A percentile compares a stretch with the other conserved stretches of the same genome.
Conservation (phyloP, 805 yeast genomes). For the Candida glaebosa region DNA sequence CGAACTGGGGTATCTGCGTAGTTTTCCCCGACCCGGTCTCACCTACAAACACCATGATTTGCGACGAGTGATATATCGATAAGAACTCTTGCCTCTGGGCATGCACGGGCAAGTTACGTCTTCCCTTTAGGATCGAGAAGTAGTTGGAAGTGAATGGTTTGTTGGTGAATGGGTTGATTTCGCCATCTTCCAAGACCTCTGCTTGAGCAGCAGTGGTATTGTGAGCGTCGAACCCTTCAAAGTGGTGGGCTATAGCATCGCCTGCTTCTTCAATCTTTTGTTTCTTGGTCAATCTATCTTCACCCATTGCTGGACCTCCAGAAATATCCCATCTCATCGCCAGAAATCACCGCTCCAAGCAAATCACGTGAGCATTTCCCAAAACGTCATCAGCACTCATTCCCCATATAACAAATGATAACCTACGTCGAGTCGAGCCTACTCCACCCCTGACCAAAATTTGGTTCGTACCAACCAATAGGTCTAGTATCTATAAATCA, state of each 20-base stretch:
- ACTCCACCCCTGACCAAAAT: too few species aligned
- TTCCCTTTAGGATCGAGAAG: conserved; percentile 67
- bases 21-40: conserved; percentile 99
- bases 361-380: neutral
- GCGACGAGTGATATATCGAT: conserved; percentile 76
- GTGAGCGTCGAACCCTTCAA: conserved; percentile 60
- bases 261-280: conserved; percentile 47
- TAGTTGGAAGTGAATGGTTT: conserved; percentile 58
- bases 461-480: too few species aligned
- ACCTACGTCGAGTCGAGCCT: too few species aligned
- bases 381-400: too few species aligned
- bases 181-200: conserved; percentile 51
- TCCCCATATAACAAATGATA: too few species aligned
- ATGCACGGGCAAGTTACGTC: conserved; percentile 92
- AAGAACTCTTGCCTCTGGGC: conserved; percentile 89
- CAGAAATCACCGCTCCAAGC: too few species aligned
- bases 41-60: conserved; percentile 97
- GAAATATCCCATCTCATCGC: too few species aligned
- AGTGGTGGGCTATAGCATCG: conserved; percentile 48
- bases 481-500: too few species aligned
- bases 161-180: conserved; percentile 79
- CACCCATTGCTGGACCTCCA: conserved; percentile 9
- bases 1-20: conserved; percentile 97
- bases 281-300: conserved; percentile 47
- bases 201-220: conserved; percentile 67